Evolutionary conservation across 192 early-diverging fungal genomes (phyloP), one percentile per base, ranked within the genome.

Genomic region (Allomyces macrogynus): DNA sequence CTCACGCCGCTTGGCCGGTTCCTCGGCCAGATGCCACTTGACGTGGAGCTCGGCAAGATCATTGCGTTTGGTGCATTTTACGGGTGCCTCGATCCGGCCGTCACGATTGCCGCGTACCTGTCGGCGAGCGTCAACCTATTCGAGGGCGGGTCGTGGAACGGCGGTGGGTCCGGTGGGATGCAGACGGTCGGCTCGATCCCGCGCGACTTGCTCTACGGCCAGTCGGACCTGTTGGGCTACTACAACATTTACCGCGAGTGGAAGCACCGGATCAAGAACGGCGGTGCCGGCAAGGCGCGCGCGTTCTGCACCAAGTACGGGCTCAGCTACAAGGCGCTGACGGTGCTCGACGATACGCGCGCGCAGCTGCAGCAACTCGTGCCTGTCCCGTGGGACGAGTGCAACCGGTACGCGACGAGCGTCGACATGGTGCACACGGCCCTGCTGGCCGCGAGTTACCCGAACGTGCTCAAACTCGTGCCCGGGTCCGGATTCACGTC

Each of bases 11-110:
- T 92, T 0, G 91, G 91, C 18, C 75, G 72, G 22, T 73, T 84
- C 49, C 80, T 92, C 73, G 74, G 81, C 14, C 74, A 75, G 49
- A 66, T 94, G 60, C 90, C 91, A 5, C 78, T 81, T 12, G 89
- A 94, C 70, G 64, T 89, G 43, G 75, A 86, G 18, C 71, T 94
- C 24, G 87, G 87, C 74, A 89, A 89, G 68, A 86, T 87, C 75
- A 68, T 89, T 11, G 68, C 93, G 23, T 78, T 84, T 63, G 90
- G 84, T 8, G n/a, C n/a, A 0, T 74, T 86, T 16, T 84, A 90
- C 67, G 75, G 85, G 43, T 86, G 83, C 16, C 63, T 89, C 2
- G 89, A 92, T 40, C 84, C 86, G 0, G 77, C 86, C 4, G 62
- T 93, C 23, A 80, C 82, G 1, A 72, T 93, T 23, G 84, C 84